Base-by-base conservation (phyloP, 192 early-diverging fungal genomes). In the Rhizoclosmatium sp. region DNA sequence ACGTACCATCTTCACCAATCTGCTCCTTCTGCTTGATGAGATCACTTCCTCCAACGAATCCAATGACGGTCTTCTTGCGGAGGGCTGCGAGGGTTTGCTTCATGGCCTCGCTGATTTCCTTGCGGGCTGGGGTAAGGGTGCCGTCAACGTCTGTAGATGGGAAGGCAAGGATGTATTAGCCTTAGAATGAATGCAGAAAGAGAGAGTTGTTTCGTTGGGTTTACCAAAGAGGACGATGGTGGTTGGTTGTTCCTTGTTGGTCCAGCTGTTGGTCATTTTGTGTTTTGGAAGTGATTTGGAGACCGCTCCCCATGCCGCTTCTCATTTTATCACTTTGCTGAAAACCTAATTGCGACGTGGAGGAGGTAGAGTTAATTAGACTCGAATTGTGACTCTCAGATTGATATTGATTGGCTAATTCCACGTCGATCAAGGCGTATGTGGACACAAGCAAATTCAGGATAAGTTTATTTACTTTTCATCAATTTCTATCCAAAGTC, bases 11-110 rank as follows among this genome's bases (percentile, higher is more conserved):
- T 23, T 83, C 81, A 42, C 96, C 98, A 79, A 99, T 90, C 86
- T 99, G 98, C 87, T 99, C 98, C 77, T 91, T 80, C 87, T 99
- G 98, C 89, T 99, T 99, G 82, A 65, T 82, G 69, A 98, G 85
- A 78, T 99, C 97, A 46, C 51, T 59, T 40, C 67, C 78, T 42
- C 98, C 98, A 48, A 99, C 98, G 82, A 99, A 99, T 10, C 98
- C 98, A 76, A 98, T 87, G 46, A 97, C 96, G 70, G 90, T 91
- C 85, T 95, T 91, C 84, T 97, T 95, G 75, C 96, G 92, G 61
- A 98, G 88, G 58, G 91, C 88, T 40, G 81, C 87, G 31, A 99
- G 91, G 51, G 91, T 88, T 64, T 93, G 79, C 75, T 82, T 84
- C 92, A 98, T 95, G 81, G 91, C 91, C 23, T 89, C 86, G 59